phyloP scores from a whole-genome alignment of 2,329 filamentous ascomycete genomes.

The Phaeosphaeriaceae sp. region DNA sequence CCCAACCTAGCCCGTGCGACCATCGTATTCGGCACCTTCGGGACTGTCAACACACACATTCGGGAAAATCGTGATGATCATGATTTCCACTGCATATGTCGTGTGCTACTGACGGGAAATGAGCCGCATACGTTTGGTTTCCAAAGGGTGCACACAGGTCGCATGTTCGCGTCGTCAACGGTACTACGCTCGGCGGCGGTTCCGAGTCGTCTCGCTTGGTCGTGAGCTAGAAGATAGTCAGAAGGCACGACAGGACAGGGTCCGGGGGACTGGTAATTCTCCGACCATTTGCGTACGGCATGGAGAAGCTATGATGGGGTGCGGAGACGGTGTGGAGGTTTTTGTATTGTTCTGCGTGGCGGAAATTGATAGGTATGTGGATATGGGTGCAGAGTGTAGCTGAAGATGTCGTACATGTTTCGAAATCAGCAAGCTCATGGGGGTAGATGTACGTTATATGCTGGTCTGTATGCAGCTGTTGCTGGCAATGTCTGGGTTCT shows the following conservation, averaged over 20 bases:
- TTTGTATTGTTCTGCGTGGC: not conserved
- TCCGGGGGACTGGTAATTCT: constrained; percentile 32
- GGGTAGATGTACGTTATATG: not conserved
- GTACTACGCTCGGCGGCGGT: constrained; percentile 7
- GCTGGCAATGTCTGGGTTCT: not conserved
- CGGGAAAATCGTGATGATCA: not conserved
- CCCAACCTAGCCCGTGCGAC: not conserved
- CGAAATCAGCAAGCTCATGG: not conserved
- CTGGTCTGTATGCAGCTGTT: not conserved
- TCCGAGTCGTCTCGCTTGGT: constrained; percentile 12
- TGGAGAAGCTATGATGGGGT: constrained; percentile 1
- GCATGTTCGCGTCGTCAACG: constrained; percentile 20
- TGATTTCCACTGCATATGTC: constrained; percentile 7
- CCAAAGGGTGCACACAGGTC: constrained; percentile 18
- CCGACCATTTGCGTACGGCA: constrained; percentile 19
- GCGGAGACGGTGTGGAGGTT: not conserved
- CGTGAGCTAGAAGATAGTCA: not conserved
- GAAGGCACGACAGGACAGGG: not conserved
- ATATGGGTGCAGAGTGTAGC: no score
- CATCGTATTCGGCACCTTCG: constrained; percentile 10
- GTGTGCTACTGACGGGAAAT: constrained; percentile 1
- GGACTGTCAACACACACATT: constrained; percentile 12
- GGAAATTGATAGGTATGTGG: not conserved
- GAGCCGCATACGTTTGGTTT: no score
- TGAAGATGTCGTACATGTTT: not conserved